phyloP scores from a whole-genome alignment of 208 protist species.

The Trypanosoma brucei region DNA sequence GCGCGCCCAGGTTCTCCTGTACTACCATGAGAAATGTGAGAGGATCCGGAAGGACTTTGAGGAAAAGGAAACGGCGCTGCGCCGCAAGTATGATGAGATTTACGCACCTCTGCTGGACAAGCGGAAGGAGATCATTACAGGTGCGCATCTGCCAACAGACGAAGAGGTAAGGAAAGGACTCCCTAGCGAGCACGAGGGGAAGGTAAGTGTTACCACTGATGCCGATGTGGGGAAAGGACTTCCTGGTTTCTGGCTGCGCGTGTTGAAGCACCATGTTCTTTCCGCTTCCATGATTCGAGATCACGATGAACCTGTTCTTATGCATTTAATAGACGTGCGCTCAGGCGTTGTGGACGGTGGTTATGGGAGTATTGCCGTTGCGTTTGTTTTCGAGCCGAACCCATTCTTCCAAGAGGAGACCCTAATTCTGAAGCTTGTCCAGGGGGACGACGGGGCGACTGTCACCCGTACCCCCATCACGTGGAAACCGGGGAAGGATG shows the following conservation, averaged over 20 bases:
- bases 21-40: conserved; percentile 69
- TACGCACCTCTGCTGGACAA: conserved; percentile 58
- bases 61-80: conserved; percentile 64
- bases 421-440: conserved; percentile 51
- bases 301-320: conserved; percentile 71
- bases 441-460: conserved; percentile 32
- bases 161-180: conserved; percentile 68
- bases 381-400: conserved; percentile 82
- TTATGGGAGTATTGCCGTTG: conserved; percentile 66
- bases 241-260: conserved; percentile 70
- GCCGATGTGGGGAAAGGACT: conserved; percentile 29
- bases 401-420: conserved; percentile 68
- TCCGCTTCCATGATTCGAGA: conserved; percentile 60
- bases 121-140: conserved; percentile 73
- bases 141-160: conserved; percentile 39
- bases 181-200: conserved; percentile 47
- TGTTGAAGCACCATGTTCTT: conserved; percentile 64
- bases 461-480: conserved; percentile 59
- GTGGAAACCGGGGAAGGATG: conserved; percentile 79
- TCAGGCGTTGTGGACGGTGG: conserved; percentile 44
- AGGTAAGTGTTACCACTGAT: conserved; percentile 27
- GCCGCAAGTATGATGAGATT: conserved; percentile 65
- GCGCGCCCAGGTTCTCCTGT: conserved; percentile 64
- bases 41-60: conserved; percentile 51
- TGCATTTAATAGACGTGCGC: conserved; percentile 60